These are phyloP conservation scores for Microdochium trichocladiopsis DNA, from an alignment of 2,329 filamentous ascomycete genomes.

Conservation along the genomic window DNA sequence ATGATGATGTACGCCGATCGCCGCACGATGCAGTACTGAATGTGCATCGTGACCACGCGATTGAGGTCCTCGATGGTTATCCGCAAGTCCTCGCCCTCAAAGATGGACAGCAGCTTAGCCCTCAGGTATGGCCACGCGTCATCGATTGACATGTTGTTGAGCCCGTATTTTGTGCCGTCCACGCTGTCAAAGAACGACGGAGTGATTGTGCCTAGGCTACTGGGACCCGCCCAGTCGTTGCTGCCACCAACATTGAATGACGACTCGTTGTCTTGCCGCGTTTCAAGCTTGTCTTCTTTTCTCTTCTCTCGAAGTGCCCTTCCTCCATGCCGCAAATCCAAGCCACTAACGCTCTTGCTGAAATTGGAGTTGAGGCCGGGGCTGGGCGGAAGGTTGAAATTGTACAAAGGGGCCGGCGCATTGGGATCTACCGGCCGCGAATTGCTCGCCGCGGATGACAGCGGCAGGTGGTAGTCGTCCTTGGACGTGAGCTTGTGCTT, in stretches of 20 bases:
- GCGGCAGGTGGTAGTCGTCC: slow-evolving; percentile 64
- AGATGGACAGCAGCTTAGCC: slow-evolving; percentile 68
- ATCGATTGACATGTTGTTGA: slow-evolving; percentile 65
- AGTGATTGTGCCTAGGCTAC: slow-evolving; percentile 39
- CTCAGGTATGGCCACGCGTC: slow-evolving; percentile 80
- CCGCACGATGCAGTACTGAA: slow-evolving; percentile 70
- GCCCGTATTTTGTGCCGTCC: slow-evolving; percentile 52
- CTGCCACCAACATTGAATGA: slow-evolving; percentile 23
- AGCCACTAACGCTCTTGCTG: slow-evolving; percentile 72
- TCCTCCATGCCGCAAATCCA: slow-evolving; percentile 73
- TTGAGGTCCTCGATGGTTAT: slow-evolving; percentile 83
- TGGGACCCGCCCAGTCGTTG: slow-evolving; percentile 45
- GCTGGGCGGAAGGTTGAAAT: slow-evolving; percentile 67
- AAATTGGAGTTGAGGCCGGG: slow-evolving; percentile 64
- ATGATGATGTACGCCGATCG: slow-evolving; percentile 64
- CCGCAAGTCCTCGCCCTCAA: slow-evolving; percentile 73
- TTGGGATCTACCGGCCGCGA: slow-evolving; percentile 69
- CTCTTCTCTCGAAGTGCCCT: slow-evolving; percentile 75
- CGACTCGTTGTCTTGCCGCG: slow-evolving; percentile 45
- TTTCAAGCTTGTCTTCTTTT: slow-evolving; percentile 58
- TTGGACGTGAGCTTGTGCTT: slow-evolving; percentile 70
- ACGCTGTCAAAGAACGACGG: slow-evolving; percentile 39
- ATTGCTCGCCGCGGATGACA: slow-evolving; percentile 72
- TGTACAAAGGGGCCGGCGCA: slow-evolving; percentile 71
- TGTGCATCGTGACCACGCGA: slow-evolving; percentile 68